phyloP scores from a whole-genome alignment of 495 filamentous ascomycete genomes.

The Melanomma pulvis-pyrius region DNA sequence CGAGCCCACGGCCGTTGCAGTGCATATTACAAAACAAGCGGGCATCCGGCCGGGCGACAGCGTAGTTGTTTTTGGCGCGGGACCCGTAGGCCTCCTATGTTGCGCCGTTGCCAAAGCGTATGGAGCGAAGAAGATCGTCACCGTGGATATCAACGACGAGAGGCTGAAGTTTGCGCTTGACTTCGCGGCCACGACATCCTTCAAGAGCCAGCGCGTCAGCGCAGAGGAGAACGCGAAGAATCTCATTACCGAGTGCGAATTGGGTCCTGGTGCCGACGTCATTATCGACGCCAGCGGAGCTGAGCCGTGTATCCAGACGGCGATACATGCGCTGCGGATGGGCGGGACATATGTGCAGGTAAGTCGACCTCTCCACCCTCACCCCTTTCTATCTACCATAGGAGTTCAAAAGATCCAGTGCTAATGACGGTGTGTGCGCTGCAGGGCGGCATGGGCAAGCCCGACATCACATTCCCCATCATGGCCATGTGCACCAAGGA shows the following conservation, averaged over 20 bases:
- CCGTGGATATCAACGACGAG: slow-evolving; percentile 73
- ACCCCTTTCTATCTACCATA: background rate
- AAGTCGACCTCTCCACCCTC: slow-evolving; percentile 3
- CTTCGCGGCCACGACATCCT: slow-evolving; percentile 68
- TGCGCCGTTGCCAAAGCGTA: slow-evolving; percentile 77
- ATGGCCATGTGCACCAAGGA: slow-evolving; percentile 80
- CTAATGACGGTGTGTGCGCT: background rate
- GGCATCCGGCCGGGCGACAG: slow-evolving; percentile 67
- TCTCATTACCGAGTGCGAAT: slow-evolving; percentile 55
- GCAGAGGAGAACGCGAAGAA: slow-evolving; percentile 64
- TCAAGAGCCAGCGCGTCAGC: slow-evolving; percentile 59
- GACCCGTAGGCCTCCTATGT: slow-evolving; percentile 81
- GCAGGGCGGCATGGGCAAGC: slow-evolving; percentile 68
- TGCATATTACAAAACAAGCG: slow-evolving; percentile 75
- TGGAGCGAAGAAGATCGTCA: slow-evolving; percentile 71
- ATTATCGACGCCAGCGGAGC: slow-evolving; percentile 86
- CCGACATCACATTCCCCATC: slow-evolving; percentile 80
- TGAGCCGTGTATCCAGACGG: slow-evolving; percentile 73
- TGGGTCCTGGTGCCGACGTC: slow-evolving; percentile 68
- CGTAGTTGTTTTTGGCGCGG: slow-evolving; percentile 83
- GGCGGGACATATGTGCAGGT: slow-evolving; percentile 86
- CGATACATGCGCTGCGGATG: slow-evolving; percentile 66
- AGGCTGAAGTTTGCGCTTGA: slow-evolving; percentile 70
- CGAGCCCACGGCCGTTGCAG: slow-evolving; percentile 81
- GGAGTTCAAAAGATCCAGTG: background rate